A percentile compares a stretch with the other conserved stretches of the same genome.
Evolutionary conservation across 192 early-diverging fungal genomes (phyloP).

Genomic region (Dissophora ornata): DNA sequence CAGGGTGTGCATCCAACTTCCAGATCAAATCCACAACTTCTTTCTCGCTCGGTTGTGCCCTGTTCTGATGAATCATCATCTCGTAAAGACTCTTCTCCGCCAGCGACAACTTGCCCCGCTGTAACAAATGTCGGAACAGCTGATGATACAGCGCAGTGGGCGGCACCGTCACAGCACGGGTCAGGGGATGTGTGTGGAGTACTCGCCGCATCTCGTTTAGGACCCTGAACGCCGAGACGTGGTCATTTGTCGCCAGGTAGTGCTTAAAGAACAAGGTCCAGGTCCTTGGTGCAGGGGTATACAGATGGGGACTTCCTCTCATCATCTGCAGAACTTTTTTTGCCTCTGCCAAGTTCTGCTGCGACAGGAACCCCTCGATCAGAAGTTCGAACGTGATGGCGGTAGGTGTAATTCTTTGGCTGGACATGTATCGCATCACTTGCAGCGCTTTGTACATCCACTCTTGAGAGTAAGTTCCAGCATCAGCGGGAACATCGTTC

Average conservation of each 20-base stretch:
- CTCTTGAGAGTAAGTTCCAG: conserved; percentile 7
- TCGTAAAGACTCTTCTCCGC: conserved; percentile 41
- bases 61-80: conserved; percentile 28
- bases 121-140: conserved; percentile 34
- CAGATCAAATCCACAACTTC: conserved; percentile 47
- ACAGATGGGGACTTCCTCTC: conserved; percentile 28
- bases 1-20: conserved; percentile 22
- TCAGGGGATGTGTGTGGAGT: neutral
- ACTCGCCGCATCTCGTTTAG: conserved; percentile 34
- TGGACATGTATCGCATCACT: conserved; percentile 26
- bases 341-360: conserved; percentile 12
- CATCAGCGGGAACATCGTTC: too few species aligned
- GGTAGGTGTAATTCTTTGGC: conserved; percentile 14
- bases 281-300: conserved; percentile 31
- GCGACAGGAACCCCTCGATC: conserved; percentile 32
- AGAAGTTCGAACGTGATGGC: conserved; percentile 17
- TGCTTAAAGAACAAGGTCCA: conserved; percentile 44
- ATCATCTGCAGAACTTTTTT: conserved; percentile 15
- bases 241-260: conserved; percentile 18
- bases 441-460: conserved; percentile 43
- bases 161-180: neutral
- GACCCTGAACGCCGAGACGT: conserved; percentile 6
- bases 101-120: conserved; percentile 8
- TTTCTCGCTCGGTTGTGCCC: conserved; percentile 7
- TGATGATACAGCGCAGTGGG: conserved; percentile 24